Evolutionary conservation across 495 filamentous ascomycete genomes (phyloP), one percentile per base, ranked within the genome.

Genomic region (Paragyromitra xinjiangensis): DNA sequence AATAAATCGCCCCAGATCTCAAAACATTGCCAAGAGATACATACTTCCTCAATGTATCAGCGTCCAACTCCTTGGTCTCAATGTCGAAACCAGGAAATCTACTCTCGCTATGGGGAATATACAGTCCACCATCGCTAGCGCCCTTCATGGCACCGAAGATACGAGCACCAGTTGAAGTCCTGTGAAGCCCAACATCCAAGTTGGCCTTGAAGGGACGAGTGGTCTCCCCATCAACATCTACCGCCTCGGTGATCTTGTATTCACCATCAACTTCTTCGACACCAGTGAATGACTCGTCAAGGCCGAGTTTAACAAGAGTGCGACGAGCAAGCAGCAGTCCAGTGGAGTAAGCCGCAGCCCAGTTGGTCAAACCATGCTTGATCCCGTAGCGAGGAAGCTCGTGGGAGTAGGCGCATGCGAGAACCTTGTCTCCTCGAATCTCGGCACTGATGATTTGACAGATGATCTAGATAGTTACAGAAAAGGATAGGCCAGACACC

Each of bases 61-160:
- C 90, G 81, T 98, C 95, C 83, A 98, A 94, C 88, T 97, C 90
- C 89, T 98, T 93, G 83, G 86, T 85, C 88, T 98, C 95, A 48
- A 97, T 92, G 83, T 98, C 95, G 91, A 86, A 98, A 84, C 95
- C 95, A 84, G 95, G 95, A 92, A 97, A 98, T 82, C 95, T 94
- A 87, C 93, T 97, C 89, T 97, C 93, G 81, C 93, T 96, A 91
- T 98, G 95, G 82, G 95, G 95, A 80, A 98, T 88, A 86, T 93
- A 90, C 87, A 97, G 91, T 85, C 95, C 95, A 85, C 94, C 94
- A 87, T 98, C 94, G 75, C 93, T 96, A 82, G 94, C 94, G 88
- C 95, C 94, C 90, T 98, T 98, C 93, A 98, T 95, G 86, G 94
- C 95, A 86, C 90, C 94, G 86, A 98, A 98, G 88, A 98, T 88